A percentile compares a stretch with the other conserved stretches of the same genome.
Conservation (phyloP, 257 asterid genomes). For the Solanum corneliomulleri region DNA sequence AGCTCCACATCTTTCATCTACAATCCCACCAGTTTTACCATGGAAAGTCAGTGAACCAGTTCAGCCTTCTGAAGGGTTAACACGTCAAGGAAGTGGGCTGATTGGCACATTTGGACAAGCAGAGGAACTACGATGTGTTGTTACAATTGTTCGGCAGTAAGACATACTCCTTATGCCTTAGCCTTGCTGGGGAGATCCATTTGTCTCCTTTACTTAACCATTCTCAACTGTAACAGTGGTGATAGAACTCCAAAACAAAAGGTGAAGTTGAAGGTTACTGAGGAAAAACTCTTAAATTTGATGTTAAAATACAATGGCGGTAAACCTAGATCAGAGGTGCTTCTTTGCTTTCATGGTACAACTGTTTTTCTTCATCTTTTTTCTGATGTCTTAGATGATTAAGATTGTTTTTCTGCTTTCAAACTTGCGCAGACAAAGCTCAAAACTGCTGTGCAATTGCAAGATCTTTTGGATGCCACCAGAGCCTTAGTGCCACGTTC, state of each 20-base stretch:
- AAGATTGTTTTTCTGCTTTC: constrained; percentile 7
- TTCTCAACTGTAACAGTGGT: constrained; percentile 48
- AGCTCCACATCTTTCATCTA: constrained; percentile 92
- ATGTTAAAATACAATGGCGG: constrained; percentile 95
- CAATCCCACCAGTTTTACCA: constrained; percentile 77
- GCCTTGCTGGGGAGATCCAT: not conserved
- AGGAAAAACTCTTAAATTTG: constrained; percentile 87
- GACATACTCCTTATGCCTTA: constrained; percentile 11
- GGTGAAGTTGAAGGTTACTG: constrained; percentile 93
- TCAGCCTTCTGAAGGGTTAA: constrained; percentile 77
- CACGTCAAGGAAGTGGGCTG: constrained; percentile 94
- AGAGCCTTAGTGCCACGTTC: constrained; percentile 81
- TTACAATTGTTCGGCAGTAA: constrained; percentile 90
- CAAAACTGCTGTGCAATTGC: constrained; percentile 90
- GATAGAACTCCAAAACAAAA: constrained; percentile 99
- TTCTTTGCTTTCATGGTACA: constrained; percentile 2
- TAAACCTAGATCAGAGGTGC: constrained; percentile 90
- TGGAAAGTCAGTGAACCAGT: constrained; percentile 88
- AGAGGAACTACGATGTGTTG: constrained; percentile 96
- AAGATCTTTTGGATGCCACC: constrained; percentile 97
- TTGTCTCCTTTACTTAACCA: constrained; percentile 6
- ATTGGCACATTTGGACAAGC: constrained; percentile 85
- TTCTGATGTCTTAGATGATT: not conserved
- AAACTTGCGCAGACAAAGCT: constrained; percentile 67
- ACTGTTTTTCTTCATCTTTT: not conserved